Percentiles rank a stretch among this genome's conserved stretches.
Evolutionary conservation across 179 eudicot species (phyloP).

Genomic region (Vitellaria paradoxa): DNA sequence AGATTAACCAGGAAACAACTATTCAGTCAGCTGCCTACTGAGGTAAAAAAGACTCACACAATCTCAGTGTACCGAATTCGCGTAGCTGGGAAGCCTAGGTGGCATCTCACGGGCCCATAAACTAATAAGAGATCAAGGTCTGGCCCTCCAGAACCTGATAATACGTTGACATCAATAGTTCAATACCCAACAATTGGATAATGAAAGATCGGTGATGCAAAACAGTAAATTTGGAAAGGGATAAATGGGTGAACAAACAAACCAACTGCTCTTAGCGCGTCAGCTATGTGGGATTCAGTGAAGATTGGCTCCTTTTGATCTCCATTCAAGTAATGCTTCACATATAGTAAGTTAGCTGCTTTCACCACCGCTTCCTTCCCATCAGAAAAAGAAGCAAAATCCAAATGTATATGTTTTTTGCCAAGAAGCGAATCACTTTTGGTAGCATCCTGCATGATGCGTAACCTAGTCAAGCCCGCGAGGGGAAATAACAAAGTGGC

Average conservation of each 20-base stretch:
- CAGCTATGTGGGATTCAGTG: slow-evolving; percentile 59
- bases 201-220: not conserved
- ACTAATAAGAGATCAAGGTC: slow-evolving; percentile 82
- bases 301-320: slow-evolving; percentile 48
- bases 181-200: not conserved
- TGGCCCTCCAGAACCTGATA: slow-evolving; percentile 59
- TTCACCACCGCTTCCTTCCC: slow-evolving; percentile 78
- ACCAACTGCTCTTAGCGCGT: slow-evolving; percentile 74
- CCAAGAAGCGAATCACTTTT: slow-evolving; percentile 28
- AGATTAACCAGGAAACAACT: not conserved
- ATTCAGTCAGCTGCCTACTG: not conserved
- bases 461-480: not conserved
- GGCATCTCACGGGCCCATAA: slow-evolving; percentile 84
- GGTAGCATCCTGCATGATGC: slow-evolving; percentile 45
- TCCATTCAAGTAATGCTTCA: slow-evolving; percentile 40
- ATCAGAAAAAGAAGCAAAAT: slow-evolving; percentile 73
- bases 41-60: slow-evolving; percentile 52
- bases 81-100: slow-evolving; percentile 89
- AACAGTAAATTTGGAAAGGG: not conserved
- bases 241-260: slow-evolving; percentile 28
- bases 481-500: not conserved
- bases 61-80: slow-evolving; percentile 88
- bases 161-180: slow-evolving; percentile 3
- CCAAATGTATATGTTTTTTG: slow-evolving; percentile 43
- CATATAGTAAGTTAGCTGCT: slow-evolving; percentile 72